Evolutionary conservation across 805 yeast species (phyloP), one percentile per base, ranked within the genome.

Genomic region (Kuraishia floccosa): DNA sequence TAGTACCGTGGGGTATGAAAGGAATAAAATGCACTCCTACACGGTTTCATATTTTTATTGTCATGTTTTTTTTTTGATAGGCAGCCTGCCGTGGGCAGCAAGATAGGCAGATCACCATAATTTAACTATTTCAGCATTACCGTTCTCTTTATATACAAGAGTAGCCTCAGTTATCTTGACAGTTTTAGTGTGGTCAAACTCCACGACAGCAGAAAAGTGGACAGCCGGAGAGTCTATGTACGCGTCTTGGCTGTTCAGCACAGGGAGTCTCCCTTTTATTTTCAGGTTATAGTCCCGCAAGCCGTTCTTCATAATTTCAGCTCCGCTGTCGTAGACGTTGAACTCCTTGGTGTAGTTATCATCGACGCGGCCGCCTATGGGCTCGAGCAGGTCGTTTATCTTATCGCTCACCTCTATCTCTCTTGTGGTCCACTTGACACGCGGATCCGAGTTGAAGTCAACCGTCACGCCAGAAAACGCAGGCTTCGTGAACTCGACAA

Each of bases 171-270:
- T 41, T 8, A 56, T 42, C 29, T 50, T 49, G 22, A 56, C 43
- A 6, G 50, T 46, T 35, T 51, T 49, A 6, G 56, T 52, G 31
- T 55, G 62, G 37, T 56, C 60, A 19, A 55, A 52, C 30, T 54
- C 58, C 9, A 56, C 45, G 6, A 51, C 46, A 3, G 56, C 62
- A 8, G 30, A 36, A 30, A 55, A 56, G 10, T 47, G 36, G 17
- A 55, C 47, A n/a, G 41, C 41, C 9, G 56, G 59, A 12, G 25
- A 31, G 4, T 29, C n/a, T 8, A 25, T 20, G 20, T 29, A 24
- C 3, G 33, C 18, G 26, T 31, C 21, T 15, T 16, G 16, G 17
- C 28, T 15, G 14, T 15, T 13, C 9, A 18, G 6, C 1, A 54
- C 48, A 9, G 36, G 32, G 5, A 53, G 36, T n/a, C 53, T 38